Evolutionary conservation across 1,284 basidiomycete species (phyloP), one percentile per base, ranked within the genome.

Genomic region (Fomes fomentarius): DNA sequence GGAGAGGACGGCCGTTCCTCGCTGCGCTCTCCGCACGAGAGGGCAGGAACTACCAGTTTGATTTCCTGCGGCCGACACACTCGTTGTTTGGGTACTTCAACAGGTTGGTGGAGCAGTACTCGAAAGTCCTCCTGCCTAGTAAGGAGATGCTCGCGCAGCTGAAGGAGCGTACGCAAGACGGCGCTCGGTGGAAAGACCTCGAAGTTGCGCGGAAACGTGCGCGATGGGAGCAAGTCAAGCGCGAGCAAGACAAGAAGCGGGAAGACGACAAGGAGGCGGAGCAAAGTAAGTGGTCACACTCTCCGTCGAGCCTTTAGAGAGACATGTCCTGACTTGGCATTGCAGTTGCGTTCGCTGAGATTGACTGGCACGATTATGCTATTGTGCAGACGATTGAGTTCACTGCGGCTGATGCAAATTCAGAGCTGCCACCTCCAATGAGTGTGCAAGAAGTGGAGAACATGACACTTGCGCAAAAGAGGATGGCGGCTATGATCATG

Each of bases 291-390:
- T 81, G 17, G 26, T 31, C 21, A 40, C 6, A 48, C 8, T 8
- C 2, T 46, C 33, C 4, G 8, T 24, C 5, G 1, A 21, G 8
- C 15, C n/a, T n/a, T n/a, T n/a, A n/a, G n/a, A 1, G 33, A 12
- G 31, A 28, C 21, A 14, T 14, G 4, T 10, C 63, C 53, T 35
- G 48, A 56, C 52, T 49, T 40, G 38, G 51, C 30, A 48, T 52
- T 60, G 3, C 58, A 93, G 91, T 85, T 69, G 94, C 94, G 9
- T 95, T 98, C 68, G 92, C 94, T 43, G 93, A 96, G 69, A 98
- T 99, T 67, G 97, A 99, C 70, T 99, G 97, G 97, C 94, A 99
- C 68, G 97, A 99, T 73, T 99, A 98, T 76, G 94, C 96, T 47
- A 94, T 98, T 56, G 97, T 98, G 15, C 94, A 98, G 69, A 99